Evolutionary conservation across 176 grass and related monocot genomes (phyloP).

Genomic region (Tillandsia leiboldiana): DNA sequence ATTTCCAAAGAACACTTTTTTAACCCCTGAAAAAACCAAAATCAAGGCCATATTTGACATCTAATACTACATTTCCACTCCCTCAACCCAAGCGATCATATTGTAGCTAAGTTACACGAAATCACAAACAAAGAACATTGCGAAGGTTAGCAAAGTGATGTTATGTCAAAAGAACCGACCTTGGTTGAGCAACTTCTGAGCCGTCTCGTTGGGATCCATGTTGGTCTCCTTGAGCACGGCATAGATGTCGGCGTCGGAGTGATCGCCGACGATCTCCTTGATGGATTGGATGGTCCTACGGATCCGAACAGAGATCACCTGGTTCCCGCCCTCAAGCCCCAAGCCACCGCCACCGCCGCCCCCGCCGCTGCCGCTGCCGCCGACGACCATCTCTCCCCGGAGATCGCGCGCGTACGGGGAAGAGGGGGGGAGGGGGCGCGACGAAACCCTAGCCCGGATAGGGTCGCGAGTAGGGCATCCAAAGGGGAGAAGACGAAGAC

Average conservation of each 20-base stretch:
- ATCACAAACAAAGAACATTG: conserved; percentile 16
- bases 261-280: conserved; percentile 79
- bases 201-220: conserved; percentile 90
- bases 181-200: conserved; percentile 84
- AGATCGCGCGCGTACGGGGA: background rate
- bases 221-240: conserved; percentile 66
- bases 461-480: background rate
- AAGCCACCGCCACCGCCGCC: conserved; percentile 14
- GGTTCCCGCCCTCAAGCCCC: background rate
- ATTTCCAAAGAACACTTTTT: no score
- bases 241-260: conserved; percentile 79
- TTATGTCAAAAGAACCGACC: conserved; percentile 24
- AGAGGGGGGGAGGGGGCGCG: no score
- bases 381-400: conserved; percentile 4
- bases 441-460: background rate
- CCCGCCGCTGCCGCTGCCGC: conserved; percentile 30
- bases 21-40: no score
- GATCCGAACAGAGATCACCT: conserved; percentile 23
- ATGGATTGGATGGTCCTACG: conserved; percentile 61
- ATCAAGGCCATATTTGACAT: no score
- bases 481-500: background rate
- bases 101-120: background rate
- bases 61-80: no score
- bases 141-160: background rate
- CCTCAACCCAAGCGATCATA: background rate